These are phyloP conservation scores for Talaromyces thailandensis DNA, from an alignment of 495 filamentous ascomycete species.

Conservation along the genomic window DNA sequence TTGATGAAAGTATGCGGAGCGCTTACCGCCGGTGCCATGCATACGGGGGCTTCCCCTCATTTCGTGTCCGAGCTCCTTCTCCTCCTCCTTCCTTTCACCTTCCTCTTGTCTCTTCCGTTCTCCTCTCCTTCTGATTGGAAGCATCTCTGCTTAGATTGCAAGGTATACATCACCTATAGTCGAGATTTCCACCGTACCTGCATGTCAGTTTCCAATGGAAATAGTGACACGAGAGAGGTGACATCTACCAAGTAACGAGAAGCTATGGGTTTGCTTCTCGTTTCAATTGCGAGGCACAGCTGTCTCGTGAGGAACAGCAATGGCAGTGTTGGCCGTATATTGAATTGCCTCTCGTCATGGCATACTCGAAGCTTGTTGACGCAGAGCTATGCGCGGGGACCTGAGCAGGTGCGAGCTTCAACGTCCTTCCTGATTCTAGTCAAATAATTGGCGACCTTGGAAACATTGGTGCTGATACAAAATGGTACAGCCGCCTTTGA, in stretches of 20 bases:
- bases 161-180: not conserved
- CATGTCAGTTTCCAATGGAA: not conserved
- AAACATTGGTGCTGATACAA: not conserved
- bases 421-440: not conserved
- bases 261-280: not conserved
- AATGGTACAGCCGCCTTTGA: constrained; percentile 53
- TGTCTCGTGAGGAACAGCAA: not conserved
- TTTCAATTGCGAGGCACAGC: not conserved
- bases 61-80: not conserved
- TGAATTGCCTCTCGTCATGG: not conserved
- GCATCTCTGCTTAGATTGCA: not conserved
- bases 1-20: not conserved
- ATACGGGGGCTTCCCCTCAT: not conserved
- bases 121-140: not conserved
- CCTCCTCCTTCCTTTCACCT: not conserved
- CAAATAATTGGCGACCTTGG: not conserved
- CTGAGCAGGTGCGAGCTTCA: constrained; percentile 27
- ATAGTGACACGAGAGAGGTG: not conserved
- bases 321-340: not conserved
- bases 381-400: constrained; percentile 36
- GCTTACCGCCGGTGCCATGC: not conserved
- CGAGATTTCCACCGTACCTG: not conserved
- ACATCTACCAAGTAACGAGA: not conserved
- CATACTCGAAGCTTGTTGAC: constrained; percentile 29
- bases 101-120: not conserved